Conservation (phyloP, 176 grass and related monocot species). For the Aegilops longissima region DNA sequence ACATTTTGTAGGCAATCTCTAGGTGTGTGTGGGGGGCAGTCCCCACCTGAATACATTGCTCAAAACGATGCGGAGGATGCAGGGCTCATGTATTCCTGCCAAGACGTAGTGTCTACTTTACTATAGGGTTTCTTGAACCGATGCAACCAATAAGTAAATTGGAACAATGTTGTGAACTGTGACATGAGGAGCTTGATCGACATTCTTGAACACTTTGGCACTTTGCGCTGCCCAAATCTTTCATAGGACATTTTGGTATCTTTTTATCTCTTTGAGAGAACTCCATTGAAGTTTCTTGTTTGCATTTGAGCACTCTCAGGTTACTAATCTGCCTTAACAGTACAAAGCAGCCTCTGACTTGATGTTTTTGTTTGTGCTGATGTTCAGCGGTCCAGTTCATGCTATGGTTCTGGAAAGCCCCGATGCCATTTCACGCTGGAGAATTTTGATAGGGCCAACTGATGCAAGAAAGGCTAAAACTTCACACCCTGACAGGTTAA, state of each 20-base stretch:
- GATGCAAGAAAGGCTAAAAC: slow-evolving; percentile 78
- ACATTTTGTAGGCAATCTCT: background rate
- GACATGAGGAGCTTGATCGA: too few relatives aligned
- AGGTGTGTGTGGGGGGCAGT: background rate
- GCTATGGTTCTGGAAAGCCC: slow-evolving; percentile 78
- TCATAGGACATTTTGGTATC: background rate
- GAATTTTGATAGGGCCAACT: slow-evolving; percentile 87
- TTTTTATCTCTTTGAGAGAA: background rate
- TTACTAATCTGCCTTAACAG: background rate
- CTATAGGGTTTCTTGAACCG: background rate
- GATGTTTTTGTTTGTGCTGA: slow-evolving; percentile 25
- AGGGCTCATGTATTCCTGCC: background rate
- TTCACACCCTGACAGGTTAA: slow-evolving; percentile 76
- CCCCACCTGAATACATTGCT: background rate
- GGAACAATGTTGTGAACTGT: too few relatives aligned
- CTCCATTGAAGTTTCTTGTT: background rate
- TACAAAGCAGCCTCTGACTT: background rate
- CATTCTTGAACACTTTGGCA: background rate
- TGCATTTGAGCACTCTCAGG: background rate
- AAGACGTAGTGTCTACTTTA: background rate
- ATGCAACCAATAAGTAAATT: background rate
- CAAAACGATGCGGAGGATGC: background rate
- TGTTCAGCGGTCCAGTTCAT: slow-evolving; percentile 65
- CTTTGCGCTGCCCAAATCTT: background rate
- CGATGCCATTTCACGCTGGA: slow-evolving; percentile 69